Base-by-base conservation (phyloP, 176 grass and related monocot genomes). In the Bonia amplexicaulis region DNA sequence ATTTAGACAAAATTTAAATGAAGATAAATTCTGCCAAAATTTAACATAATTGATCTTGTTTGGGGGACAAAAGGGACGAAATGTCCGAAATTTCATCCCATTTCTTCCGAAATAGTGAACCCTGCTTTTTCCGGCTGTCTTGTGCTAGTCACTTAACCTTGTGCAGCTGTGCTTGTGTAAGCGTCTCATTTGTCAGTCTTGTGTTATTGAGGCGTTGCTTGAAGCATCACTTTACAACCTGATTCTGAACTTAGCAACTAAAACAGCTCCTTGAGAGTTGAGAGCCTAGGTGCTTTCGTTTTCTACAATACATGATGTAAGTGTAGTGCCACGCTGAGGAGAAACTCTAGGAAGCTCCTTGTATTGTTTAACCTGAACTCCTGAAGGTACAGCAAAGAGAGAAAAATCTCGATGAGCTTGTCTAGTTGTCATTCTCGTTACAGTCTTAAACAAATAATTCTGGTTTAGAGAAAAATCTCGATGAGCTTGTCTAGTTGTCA, bases 161-260 rank as follows among this genome's bases (percentile, higher is more conserved):
- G 71, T 33, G 69, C 57, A 71, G 27, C 31, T 39, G 57, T 74
- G 69, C 74, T 73, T 78, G 31, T 27, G 76, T 73, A 40, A 27
- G 62, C 17, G 72, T 85, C 60, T 77, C 59, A 63, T 29, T 94
- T 47, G 67, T 78, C 58, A 25, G 57, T 60, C 16, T 82, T 47
- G 17, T 73, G 49, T 40, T 64, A 33, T n/a, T 82, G 59, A 69
- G 49, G 49, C 45, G 46, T 46, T 74, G 70, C 37, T 70, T 55
- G 7, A 19, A 62, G 57, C 33, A 73, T 69, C 23, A 5, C 8
- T 35, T 19, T 73, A 79, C 10, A 42, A 71, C 69, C 10, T 73
- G 48, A 9, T 75, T 31, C 65, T 40, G 77, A 66, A 29, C 41
- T 85, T 70, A 47, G 3, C 15, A 60, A 62, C 14, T 76, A 63